Evolutionary conservation across 164 flowering plant species (phyloP).

Genomic region (Annona cherimola): DNA sequence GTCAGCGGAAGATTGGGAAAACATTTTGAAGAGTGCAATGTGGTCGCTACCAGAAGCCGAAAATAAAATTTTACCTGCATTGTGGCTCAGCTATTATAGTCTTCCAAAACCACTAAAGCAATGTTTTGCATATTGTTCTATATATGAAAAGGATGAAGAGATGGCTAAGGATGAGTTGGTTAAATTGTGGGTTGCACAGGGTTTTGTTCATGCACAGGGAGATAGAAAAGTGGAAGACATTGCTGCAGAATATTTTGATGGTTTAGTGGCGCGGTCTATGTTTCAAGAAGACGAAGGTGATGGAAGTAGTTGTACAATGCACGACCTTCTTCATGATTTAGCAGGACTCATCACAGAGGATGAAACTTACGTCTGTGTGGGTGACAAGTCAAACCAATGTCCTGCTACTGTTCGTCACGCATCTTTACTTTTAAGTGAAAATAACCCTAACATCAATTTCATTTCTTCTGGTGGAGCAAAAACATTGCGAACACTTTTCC

Average conservation of each 20-base stretch:
- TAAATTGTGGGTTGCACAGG: conserved; percentile 16
- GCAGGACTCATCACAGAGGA: not conserved
- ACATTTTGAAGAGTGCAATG: conserved; percentile 3
- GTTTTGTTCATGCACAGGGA: not conserved
- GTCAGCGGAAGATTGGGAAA: conserved; percentile 1
- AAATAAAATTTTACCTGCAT: not conserved
- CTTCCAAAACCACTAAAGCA: conserved; percentile 4
- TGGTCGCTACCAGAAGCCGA: conserved; percentile 1
- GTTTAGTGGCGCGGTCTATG: conserved; percentile 6
- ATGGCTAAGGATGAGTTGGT: not conserved
- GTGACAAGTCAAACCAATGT: not conserved
- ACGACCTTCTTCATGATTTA: conserved; percentile 9
- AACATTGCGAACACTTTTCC: conserved; percentile 1
- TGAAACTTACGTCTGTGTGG: not conserved
- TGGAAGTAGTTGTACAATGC: conserved; percentile 4
- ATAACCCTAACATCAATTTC: not conserved
- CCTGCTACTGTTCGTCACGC: not conserved
- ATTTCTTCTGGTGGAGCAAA: not conserved
- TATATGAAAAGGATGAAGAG: conserved; percentile 5
- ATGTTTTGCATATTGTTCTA: conserved; percentile 10
- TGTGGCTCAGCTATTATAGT: conserved; percentile 13
- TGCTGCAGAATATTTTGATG: conserved; percentile 7
- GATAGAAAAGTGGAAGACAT: conserved; percentile 1
- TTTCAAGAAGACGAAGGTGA: not conserved
- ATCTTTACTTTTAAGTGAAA: not conserved